Conservation (phyloP, 2,329 filamentous ascomycete genomes). For the Dendryphion nanum region DNA sequence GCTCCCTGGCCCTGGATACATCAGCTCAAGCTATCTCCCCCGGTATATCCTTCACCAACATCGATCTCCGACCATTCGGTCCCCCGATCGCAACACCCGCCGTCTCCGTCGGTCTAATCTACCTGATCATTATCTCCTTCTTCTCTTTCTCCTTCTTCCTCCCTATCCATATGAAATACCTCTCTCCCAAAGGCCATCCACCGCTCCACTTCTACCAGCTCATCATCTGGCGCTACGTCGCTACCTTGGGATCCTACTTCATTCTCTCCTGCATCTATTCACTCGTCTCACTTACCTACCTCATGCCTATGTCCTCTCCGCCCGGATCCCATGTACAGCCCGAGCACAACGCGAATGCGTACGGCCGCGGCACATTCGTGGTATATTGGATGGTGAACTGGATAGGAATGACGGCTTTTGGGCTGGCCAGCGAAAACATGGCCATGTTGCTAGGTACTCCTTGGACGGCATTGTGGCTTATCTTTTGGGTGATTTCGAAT, state of each 20-base stretch:
- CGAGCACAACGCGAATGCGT: conserved; percentile 52
- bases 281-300: conserved; percentile 60
- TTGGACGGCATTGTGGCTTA: neutral
- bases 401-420: conserved; percentile 61
- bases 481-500: conserved; percentile 44
- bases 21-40: conserved; percentile 56
- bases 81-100: conserved; percentile 56
- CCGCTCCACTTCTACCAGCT: conserved; percentile 59
- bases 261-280: conserved; percentile 63
- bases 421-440: conserved; percentile 64
- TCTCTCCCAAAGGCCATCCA: conserved; percentile 54
- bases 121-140: conserved; percentile 66
- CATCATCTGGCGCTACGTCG: conserved; percentile 57
- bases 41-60: conserved; percentile 53
- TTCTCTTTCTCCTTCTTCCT: conserved; percentile 66
- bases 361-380: conserved; percentile 57
- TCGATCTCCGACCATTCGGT: conserved; percentile 60
- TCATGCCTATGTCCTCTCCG: conserved; percentile 56
- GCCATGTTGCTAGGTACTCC: too few species aligned
- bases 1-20: conserved; percentile 40
- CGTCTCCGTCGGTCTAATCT: conserved; percentile 63
- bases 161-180: conserved; percentile 60
- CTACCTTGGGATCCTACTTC: conserved; percentile 59
- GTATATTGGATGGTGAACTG: conserved; percentile 66
- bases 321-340: conserved; percentile 45